Evolutionary conservation across 306 rosid genomes (phyloP), one percentile per base, ranked within the genome.

Genomic region (Lathyrus tuberosus): DNA sequence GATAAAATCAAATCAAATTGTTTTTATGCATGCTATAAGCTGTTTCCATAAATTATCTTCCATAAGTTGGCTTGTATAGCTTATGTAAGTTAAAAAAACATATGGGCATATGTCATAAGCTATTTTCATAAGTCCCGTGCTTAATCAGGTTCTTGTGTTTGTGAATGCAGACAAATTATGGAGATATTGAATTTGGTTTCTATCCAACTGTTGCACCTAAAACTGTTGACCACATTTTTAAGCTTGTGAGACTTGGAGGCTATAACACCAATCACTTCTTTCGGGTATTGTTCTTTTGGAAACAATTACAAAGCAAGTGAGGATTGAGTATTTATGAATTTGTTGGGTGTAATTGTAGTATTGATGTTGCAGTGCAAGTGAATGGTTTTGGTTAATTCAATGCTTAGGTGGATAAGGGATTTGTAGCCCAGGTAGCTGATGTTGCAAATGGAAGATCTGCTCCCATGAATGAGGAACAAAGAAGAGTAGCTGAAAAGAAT

Each of bases 341-440:
- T 71, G 60, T 65, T 26, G 16, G 14, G 44, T 65, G 40, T 64
- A 24, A 53, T 31, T 53, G 15, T 53, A 10, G 30, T 66, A 58
- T 40, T 43, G 38, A 63, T 66, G 44, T 49, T 44, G 41, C 67
- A 15, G 67, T 73, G 74, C 69, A 48, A 24, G 37, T 79, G 74
- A 72, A 59, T 54, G 76, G 69, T 65, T 67, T 73, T 73, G 67
- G 41, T 53, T 53, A 33, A 53, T 81, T 76, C 73, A 60, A 67
- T 83, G 72, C 3, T 3, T 70, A 91, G 97, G 90, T 94, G 60
- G 99, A 94, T 26, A 94, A 80, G 82, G 99, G 99, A 22, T 94
- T 94, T 73, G 99, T 91, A 4, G 99, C 97, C 56, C 99, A 94
- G 79, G 97, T 94, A 65, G 99, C 96, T 3, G 97, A 91, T 75